Percentiles rank a stretch among this genome's conserved stretches.
Evolutionary conservation across 139 green algal genomes (phyloP).

Genomic region (Closterium sp.): DNA sequence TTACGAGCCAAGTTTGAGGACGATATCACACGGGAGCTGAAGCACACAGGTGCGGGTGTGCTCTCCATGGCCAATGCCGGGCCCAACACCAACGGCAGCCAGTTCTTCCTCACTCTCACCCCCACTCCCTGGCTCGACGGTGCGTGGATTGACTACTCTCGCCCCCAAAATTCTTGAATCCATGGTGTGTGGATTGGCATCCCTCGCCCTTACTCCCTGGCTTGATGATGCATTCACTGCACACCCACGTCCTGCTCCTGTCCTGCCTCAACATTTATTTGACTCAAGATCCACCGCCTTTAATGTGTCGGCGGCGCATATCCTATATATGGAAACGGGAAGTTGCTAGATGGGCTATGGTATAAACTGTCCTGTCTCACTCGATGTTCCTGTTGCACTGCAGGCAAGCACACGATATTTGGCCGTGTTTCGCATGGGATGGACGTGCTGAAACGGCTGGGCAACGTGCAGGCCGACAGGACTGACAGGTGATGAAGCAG

Average conservation of each 20-base stretch:
- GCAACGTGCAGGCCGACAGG: slow-evolving; percentile 72
- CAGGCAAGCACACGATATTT: slow-evolving; percentile 95
- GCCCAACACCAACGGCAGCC: slow-evolving; percentile 69
- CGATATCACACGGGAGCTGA: slow-evolving; percentile 72
- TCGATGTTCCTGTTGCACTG: not conserved
- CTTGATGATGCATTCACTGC: not conserved
- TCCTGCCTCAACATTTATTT: not conserved
- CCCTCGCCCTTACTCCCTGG: not conserved
- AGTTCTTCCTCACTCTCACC: slow-evolving; percentile 50
- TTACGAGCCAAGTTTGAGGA: slow-evolving; percentile 83
- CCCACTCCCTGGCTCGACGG: slow-evolving; percentile 46
- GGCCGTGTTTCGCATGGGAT: slow-evolving; percentile 85
- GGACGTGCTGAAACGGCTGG: slow-evolving; percentile 81
- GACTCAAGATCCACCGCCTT: too few species aligned
- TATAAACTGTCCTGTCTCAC: not conserved
- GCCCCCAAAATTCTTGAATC: too few species aligned
- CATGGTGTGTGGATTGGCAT: too few species aligned
- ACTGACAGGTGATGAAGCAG: slow-evolving; percentile 63
- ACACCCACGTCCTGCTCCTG: not conserved
- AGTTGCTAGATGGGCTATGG: not conserved
- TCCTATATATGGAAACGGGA: too few species aligned
- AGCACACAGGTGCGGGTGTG: slow-evolving; percentile 65
- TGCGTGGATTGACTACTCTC: not conserved
- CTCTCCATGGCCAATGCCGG: slow-evolving; percentile 63
- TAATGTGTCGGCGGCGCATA: too few species aligned